phyloP scores from a whole-genome alignment of 495 filamentous ascomycete genomes.

The Neurospora terricola region DNA sequence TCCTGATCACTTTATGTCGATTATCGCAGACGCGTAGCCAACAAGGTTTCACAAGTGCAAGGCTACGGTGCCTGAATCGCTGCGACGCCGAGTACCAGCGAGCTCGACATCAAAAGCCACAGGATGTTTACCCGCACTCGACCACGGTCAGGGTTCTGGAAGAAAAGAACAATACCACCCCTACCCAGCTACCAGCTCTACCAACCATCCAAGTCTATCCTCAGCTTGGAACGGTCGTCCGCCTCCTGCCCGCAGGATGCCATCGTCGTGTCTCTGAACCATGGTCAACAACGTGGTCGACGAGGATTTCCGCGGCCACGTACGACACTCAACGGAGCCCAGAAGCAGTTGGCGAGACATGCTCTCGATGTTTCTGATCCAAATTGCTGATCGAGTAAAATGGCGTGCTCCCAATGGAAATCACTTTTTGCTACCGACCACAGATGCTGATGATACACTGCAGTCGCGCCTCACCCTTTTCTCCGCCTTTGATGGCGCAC shows the following conservation, averaged over 20 bases:
- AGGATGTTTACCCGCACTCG: neutral
- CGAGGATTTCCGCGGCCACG: neutral
- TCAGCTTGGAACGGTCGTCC: neutral
- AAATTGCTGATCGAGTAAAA: neutral
- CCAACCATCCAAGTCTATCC: neutral
- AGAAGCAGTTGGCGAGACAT: neutral
- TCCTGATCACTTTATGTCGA: neutral
- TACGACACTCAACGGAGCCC: neutral
- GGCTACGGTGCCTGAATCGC: neutral
- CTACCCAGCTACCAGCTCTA: neutral
- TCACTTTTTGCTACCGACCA: neutral
- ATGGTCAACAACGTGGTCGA: neutral
- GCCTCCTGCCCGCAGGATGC: neutral
- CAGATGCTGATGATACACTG: neutral
- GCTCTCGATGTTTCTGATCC: neutral
- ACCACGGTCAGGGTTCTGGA: neutral
- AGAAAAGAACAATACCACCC: neutral
- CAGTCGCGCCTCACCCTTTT: neutral
- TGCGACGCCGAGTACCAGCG: neutral
- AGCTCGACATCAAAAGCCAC: neutral
- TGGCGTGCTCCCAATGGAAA: neutral
- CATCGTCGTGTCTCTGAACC: neutral
- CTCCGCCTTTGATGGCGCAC: neutral
- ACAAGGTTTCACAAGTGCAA: neutral
- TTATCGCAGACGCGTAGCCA: neutral